phyloP scores from a whole-genome alignment of 179 eudicot species.

The Spinacia oleracea region DNA sequence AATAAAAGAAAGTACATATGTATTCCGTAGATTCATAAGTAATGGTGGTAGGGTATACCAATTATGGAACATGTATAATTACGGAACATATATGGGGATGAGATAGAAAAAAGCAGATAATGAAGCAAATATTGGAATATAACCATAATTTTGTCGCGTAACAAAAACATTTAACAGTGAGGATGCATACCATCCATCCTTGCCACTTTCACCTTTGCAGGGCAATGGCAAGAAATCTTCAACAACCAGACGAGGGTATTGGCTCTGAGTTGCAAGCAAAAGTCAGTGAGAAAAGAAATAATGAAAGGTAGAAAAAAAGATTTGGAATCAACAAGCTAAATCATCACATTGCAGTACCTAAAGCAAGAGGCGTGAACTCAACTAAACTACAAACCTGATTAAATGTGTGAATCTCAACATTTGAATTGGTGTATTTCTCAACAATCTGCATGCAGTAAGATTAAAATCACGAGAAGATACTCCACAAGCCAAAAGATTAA shows the following conservation, averaged over 20 bases:
- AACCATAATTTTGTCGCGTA: neutral
- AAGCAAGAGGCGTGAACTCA: constrained; percentile 11
- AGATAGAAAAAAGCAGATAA: neutral
- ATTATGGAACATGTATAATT: too few relatives aligned
- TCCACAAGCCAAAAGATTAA: constrained; percentile 1
- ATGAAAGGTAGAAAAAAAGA: constrained; percentile 21
- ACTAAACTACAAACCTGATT: constrained; percentile 66
- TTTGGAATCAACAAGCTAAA: neutral
- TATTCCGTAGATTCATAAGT: neutral
- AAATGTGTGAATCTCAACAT: constrained; percentile 87
- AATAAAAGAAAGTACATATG: neutral
- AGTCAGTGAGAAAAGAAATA: constrained; percentile 7
- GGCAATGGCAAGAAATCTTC: constrained; percentile 90
- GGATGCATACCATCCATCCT: constrained; percentile 83
- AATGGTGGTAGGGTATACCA: neutral
- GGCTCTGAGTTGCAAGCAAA: constrained; percentile 54
- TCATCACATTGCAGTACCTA: neutral
- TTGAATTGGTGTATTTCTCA: constrained; percentile 70
- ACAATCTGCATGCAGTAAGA: constrained; percentile 59
- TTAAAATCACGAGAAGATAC: constrained; percentile 17
- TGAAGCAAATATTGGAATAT: neutral
- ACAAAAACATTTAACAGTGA: constrained; percentile 3
- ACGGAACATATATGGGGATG: neutral
- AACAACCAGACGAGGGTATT: constrained; percentile 91
- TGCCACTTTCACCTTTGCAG: constrained; percentile 75